These are phyloP conservation scores for Coelastrella sp. DNA, from an alignment of 139 green algal species.

Conservation along the genomic window DNA sequence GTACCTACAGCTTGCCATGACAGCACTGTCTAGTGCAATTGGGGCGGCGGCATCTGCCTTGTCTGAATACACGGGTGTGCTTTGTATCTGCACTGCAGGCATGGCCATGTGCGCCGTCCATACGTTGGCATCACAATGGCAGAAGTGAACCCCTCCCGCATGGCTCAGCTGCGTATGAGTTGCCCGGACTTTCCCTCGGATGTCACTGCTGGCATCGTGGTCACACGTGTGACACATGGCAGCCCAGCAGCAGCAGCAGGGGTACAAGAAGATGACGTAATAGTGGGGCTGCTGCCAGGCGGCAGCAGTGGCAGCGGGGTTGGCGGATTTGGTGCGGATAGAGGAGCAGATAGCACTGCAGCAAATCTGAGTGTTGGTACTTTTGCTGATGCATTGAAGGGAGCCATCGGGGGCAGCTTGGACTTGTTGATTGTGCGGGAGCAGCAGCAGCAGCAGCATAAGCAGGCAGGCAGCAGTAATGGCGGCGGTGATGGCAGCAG, in stretches of 20 bases:
- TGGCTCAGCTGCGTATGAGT: constrained; percentile 33
- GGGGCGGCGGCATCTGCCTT: too few species aligned
- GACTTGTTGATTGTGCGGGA: constrained; percentile 26
- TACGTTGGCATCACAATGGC: constrained; percentile 87
- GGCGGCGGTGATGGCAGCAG: constrained; percentile 5
- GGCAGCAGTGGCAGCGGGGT: neutral
- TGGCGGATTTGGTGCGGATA: too few species aligned
- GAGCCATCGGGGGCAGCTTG: constrained; percentile 27
- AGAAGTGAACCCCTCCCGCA: constrained; percentile 52
- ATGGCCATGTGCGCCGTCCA: constrained; percentile 75
- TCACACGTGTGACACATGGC: constrained; percentile 57
- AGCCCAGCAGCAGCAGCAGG: constrained; percentile 72
- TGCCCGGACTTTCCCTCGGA: constrained; percentile 61
- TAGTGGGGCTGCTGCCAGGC: constrained; percentile 53
- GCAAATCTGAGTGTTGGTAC: neutral
- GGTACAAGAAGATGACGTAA: constrained; percentile 75
- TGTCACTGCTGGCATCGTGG: constrained; percentile 17
- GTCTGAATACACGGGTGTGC: too few species aligned
- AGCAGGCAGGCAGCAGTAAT: neutral
- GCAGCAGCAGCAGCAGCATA: constrained; percentile 7
- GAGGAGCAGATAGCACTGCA: neutral
- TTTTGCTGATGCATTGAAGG: constrained; percentile 12
- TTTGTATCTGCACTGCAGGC: neutral
- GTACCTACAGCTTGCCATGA: too few species aligned
- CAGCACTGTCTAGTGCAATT: too few species aligned